Base-by-base conservation (phyloP, 2,329 filamentous ascomycete species). In the Calonectria fujianensis region DNA sequence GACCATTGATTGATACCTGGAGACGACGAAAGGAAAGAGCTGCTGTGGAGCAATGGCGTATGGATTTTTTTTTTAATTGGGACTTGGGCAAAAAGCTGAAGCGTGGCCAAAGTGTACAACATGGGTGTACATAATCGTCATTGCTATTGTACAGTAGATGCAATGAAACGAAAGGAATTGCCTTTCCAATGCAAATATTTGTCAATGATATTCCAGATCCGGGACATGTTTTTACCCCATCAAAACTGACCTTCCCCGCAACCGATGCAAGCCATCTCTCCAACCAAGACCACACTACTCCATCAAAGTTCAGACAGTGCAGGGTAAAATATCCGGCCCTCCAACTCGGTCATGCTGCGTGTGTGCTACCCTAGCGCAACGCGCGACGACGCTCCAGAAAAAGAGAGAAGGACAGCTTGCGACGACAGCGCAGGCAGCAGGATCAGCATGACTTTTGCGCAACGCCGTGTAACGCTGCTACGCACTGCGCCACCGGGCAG, bases 181-280 rank as follows among this genome's bases (percentile, higher is more conserved):
- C 57, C 52, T 73, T 41, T 68, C 37, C n/a, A 45, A 57, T 61
- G 14, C 14, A 64, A 45, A 35, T 52, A 74, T 78, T 74, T 76
- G 65, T 76, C 67, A 78, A 51, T 68, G 61, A 74, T 77, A 52
- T 69, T 69, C 73, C 39, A 57, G 37, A 50, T 54, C 20, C 50
- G 70, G 61, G 18, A 51, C 32, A 50, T 69, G 13, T 20, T 73
- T 73, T 78, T 79, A 78, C 75, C 74, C 76, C 75, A 80, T 80
- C 24, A 45, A 77, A 79, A 75, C 77, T 74, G 51, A 54, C 35
- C 13, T 75, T 75, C 75, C 78, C 75, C 73, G 72, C 76, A 79
- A 69, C 65, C 57, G 0, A 66, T 73, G 61, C 64, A 74, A 61
- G 64, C 54, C 31, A 67, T 74, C 37, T 74, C 48, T 64, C 29